A percentile compares a stretch with the other conserved stretches of the same genome.
Conservation (phyloP, 83 land plant species). For the Diphasiastrum complanatum region DNA sequence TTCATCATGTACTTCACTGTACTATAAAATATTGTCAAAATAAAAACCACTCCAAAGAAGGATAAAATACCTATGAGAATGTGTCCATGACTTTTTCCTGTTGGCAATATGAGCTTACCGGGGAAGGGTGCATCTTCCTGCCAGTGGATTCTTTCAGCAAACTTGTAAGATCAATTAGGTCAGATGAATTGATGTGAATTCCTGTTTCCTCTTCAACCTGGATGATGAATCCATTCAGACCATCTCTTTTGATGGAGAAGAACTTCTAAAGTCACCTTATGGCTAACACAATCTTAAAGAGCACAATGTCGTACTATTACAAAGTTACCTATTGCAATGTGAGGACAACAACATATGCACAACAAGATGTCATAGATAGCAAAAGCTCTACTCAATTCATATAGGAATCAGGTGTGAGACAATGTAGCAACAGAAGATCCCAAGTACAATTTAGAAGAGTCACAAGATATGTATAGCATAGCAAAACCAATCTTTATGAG, state of each 20-base stretch:
- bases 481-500: too few relatives aligned
- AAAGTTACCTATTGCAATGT: too few relatives aligned
- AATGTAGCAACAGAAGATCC: too few relatives aligned
- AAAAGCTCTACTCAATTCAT: too few relatives aligned
- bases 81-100: neutral
- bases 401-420: too few relatives aligned
- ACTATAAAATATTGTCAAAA: neutral
- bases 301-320: neutral
- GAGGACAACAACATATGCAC: too few relatives aligned
- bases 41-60: neutral
- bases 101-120: constrained; percentile 41
- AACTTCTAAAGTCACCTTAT: neutral
- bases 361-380: too few relatives aligned
- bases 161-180: constrained; percentile 76
- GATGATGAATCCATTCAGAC: constrained; percentile 5
- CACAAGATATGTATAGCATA: too few relatives aligned
- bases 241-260: too few relatives aligned
- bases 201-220: constrained; percentile 96
- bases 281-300: neutral
- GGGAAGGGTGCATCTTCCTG: constrained; percentile 77
- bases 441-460: too few relatives aligned
- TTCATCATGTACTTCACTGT: neutral
- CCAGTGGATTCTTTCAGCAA: constrained; percentile 82
- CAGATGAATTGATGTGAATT: constrained; percentile 52
- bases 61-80: neutral